Percentiles rank a stretch among this genome's conserved stretches.
These are phyloP conservation scores for Boletus reticuloceps DNA, from an alignment of 768 basidiomycete species.

Conservation along the genomic window DNA sequence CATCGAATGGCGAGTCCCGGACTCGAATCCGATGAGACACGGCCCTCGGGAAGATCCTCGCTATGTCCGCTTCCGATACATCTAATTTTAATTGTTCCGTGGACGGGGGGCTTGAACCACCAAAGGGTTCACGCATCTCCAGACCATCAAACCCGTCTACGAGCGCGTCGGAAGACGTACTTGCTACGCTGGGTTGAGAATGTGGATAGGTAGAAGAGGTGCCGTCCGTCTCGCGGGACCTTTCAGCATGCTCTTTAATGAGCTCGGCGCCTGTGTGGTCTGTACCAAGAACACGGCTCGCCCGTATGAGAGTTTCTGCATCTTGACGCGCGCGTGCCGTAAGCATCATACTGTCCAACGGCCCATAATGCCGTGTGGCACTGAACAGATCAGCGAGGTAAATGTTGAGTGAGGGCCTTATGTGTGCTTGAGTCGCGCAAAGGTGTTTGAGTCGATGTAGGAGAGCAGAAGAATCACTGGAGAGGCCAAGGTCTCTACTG, in stretches of 20 bases:
- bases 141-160: conserved; percentile 16
- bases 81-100: conserved; percentile 41
- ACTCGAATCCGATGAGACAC: conserved; percentile 75
- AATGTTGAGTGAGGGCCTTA: conserved; percentile 52
- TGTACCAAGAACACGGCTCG: conserved; percentile 61
- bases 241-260: conserved; percentile 31
- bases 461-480: conserved; percentile 32
- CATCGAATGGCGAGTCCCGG: conserved; percentile 66
- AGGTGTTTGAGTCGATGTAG: conserved; percentile 26
- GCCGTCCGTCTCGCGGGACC: conserved; percentile 18
- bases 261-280: conserved; percentile 63
- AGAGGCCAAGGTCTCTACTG: conserved; percentile 6
- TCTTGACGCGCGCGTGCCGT: conserved; percentile 60
- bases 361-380: conserved; percentile 68
- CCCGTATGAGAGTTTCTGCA: conserved; percentile 64
- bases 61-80: conserved; percentile 73
- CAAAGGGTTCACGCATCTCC: conserved; percentile 6
- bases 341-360: conserved; percentile 66
- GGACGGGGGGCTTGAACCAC: conserved; percentile 1
- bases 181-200: conserved; percentile 16
- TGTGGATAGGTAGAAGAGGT: conserved; percentile 14
- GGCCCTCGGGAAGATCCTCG: conserved; percentile 67
- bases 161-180: conserved; percentile 22
- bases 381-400: conserved; percentile 74
- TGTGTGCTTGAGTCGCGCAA: conserved; percentile 37